phyloP scores from a whole-genome alignment of 2,329 filamentous ascomycete species.

The Fusarium chuoi region DNA sequence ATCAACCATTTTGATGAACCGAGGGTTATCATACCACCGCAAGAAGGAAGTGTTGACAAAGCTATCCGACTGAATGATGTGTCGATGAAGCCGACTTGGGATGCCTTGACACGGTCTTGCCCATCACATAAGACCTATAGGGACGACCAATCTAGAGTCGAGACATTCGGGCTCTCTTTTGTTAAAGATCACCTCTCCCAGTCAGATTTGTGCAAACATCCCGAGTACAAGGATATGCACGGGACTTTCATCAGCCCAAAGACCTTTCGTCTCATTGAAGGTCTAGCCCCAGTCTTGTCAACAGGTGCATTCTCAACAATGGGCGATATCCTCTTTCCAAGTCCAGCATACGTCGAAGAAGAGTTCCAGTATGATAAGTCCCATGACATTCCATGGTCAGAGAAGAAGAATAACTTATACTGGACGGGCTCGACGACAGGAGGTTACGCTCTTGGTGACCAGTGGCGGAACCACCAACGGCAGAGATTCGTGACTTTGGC shows the following conservation, averaged over 20 bases:
- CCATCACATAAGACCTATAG: not conserved
- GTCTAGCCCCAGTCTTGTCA: slow-evolving; percentile 58
- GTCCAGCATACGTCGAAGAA: slow-evolving; percentile 58
- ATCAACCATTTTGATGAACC: slow-evolving; percentile 62
- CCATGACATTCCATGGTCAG: slow-evolving; percentile 58
- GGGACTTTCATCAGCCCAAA: slow-evolving; percentile 58
- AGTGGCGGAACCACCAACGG: slow-evolving; percentile 59
- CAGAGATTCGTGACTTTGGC: slow-evolving; percentile 56
- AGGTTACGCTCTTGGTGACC: slow-evolving; percentile 48
- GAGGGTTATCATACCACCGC: slow-evolving; percentile 49
- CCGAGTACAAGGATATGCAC: slow-evolving; percentile 55
- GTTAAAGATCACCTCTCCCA: slow-evolving; percentile 43
- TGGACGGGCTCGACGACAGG: slow-evolving; percentile 69
- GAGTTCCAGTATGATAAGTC: slow-evolving; percentile 54
- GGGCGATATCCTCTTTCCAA: slow-evolving; percentile 63
- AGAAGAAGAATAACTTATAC: slow-evolving; percentile 63
- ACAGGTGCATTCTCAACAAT: slow-evolving; percentile 58
- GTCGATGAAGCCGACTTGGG: slow-evolving; percentile 46
- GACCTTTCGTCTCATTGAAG: slow-evolving; percentile 54
- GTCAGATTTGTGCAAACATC: slow-evolving; percentile 57
- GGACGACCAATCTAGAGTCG: not conserved
- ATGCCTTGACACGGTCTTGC: slow-evolving; percentile 48
- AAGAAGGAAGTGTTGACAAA: not conserved
- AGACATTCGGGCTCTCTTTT: slow-evolving; percentile 50
- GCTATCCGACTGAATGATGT: slow-evolving; percentile 42